Percentiles rank a stretch among this genome's conserved stretches.
Conservation (phyloP, 208 protist genomes). For the Herpetomonas tarakana region DNA sequence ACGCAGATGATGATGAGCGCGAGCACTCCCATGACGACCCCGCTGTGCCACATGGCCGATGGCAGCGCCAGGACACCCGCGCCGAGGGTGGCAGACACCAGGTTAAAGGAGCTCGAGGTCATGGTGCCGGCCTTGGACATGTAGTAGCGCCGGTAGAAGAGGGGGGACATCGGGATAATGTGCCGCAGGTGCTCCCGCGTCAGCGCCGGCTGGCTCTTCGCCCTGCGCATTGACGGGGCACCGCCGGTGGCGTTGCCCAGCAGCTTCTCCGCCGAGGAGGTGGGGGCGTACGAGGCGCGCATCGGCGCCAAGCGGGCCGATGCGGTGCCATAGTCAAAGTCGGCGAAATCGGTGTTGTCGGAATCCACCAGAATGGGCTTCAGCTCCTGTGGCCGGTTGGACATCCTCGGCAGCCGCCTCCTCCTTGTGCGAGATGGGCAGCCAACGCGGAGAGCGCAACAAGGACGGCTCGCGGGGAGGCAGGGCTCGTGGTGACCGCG, state of each 20-base stretch:
- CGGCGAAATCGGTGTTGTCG: background rate
- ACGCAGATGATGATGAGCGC: slow-evolving; percentile 45
- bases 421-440: too few species aligned
- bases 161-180: slow-evolving; percentile 34
- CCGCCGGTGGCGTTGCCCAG: background rate
- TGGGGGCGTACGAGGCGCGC: slow-evolving; percentile 25
- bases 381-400: background rate
- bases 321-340: background rate
- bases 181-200: slow-evolving; percentile 15
- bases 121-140: slow-evolving; percentile 59
- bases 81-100: slow-evolving; percentile 71
- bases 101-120: slow-evolving; percentile 72
- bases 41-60: slow-evolving; percentile 62
- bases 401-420: too few species aligned
- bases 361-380: background rate
- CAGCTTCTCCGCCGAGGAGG: background rate
- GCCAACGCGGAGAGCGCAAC: too few species aligned
- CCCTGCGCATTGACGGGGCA: slow-evolving; percentile 17
- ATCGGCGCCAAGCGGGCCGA: slow-evolving; percentile 7
- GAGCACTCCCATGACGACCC: slow-evolving; percentile 31
- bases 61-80: slow-evolving; percentile 75
- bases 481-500: too few species aligned
- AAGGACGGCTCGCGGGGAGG: too few species aligned
- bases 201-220: slow-evolving; percentile 29
- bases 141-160: slow-evolving; percentile 47